Conservation (phyloP, 352 stramenopile species). For the Phytophthora citricola region DNA sequence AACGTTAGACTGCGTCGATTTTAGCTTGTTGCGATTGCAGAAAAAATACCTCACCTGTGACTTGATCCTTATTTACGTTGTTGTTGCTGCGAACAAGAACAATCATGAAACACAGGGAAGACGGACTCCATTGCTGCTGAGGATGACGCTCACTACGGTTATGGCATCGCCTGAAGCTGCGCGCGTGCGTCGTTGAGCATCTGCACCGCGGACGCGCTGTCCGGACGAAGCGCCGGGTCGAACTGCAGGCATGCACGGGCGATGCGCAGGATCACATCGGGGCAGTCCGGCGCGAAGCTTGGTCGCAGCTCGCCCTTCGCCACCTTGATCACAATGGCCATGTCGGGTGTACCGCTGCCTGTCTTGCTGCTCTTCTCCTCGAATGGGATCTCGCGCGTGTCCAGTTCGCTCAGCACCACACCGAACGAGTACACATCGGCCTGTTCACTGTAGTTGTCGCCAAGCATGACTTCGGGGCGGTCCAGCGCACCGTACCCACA, state of each 20-base stretch:
- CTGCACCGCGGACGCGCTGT: constrained; percentile 70
- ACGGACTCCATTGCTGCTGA: too few relatives aligned
- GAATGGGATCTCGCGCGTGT: constrained; percentile 89
- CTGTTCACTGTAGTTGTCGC: constrained; percentile 88
- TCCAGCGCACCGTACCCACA: constrained; percentile 88
- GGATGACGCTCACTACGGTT: background rate
- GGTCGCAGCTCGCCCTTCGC: constrained; percentile 83
- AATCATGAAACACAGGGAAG: too few relatives aligned
- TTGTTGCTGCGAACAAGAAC: too few relatives aligned
- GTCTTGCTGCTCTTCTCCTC: constrained; percentile 84
- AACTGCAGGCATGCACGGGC: constrained; percentile 87
- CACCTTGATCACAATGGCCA: constrained; percentile 90
- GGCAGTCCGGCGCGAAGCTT: constrained; percentile 70
- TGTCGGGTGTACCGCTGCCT: constrained; percentile 66
- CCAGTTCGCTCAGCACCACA: constrained; percentile 86
- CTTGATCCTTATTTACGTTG: background rate
- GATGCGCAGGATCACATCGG: constrained; percentile 70
- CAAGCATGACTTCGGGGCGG: constrained; percentile 88
- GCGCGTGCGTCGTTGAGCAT: constrained; percentile 81
- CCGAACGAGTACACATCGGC: constrained; percentile 91
- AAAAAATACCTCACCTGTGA: background rate
- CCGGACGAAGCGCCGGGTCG: constrained; percentile 82
- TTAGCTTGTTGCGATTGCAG: constrained; percentile 1
- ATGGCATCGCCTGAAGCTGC: constrained; percentile 52
- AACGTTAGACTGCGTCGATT: constrained; percentile 24